A percentile compares a stretch with the other conserved stretches of the same genome.
Evolutionary conservation across 2,329 filamentous ascomycete species (phyloP).

Genomic region (Colletotrichum viniferum): DNA sequence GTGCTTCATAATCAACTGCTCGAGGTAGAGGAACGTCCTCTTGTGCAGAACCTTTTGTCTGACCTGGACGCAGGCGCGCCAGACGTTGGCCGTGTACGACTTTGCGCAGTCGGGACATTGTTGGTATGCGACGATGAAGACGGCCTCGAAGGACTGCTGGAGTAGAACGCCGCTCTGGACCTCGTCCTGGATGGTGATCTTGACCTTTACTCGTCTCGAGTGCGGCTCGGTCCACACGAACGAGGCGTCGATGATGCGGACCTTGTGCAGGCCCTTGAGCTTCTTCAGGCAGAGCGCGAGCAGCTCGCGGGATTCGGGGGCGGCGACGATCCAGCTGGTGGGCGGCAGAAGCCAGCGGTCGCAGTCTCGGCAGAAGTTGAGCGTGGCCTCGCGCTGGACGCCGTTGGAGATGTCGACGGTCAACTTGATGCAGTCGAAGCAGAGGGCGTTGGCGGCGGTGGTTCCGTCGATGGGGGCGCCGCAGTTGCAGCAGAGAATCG

Average conservation of each 20-base stretch:
- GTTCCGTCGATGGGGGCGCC: constrained; percentile 95
- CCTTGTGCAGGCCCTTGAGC: constrained; percentile 83
- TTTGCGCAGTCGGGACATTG: constrained; percentile 96
- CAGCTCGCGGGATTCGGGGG: constrained; percentile 88
- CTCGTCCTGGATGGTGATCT: constrained; percentile 86
- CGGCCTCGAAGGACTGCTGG: constrained; percentile 94
- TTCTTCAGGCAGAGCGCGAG: constrained; percentile 91
- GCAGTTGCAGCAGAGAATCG: constrained; percentile 96
- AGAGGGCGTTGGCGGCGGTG: constrained; percentile 82
- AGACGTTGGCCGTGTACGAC: constrained; percentile 95
- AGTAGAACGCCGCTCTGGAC: constrained; percentile 70
- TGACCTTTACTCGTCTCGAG: constrained; percentile 89
- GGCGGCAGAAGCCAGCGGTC: constrained; percentile 93
- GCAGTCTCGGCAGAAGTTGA: constrained; percentile 94
- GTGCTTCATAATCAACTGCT: constrained; percentile 96
- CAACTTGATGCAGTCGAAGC: constrained; percentile 94
- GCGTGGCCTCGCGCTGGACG: constrained; percentile 86
- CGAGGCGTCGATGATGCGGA: constrained; percentile 91
- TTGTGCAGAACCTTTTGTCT: constrained; percentile 98
- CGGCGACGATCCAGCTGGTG: constrained; percentile 81
- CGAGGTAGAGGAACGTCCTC: constrained; percentile 73
- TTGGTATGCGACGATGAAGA: constrained; percentile 88
- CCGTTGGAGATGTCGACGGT: constrained; percentile 92
- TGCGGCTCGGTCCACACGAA: constrained; percentile 99
- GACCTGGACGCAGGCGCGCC: constrained; percentile 92